Conservation (phyloP, 176 grass and related monocot genomes). For the Miscanthus lutarioriparius region DNA sequence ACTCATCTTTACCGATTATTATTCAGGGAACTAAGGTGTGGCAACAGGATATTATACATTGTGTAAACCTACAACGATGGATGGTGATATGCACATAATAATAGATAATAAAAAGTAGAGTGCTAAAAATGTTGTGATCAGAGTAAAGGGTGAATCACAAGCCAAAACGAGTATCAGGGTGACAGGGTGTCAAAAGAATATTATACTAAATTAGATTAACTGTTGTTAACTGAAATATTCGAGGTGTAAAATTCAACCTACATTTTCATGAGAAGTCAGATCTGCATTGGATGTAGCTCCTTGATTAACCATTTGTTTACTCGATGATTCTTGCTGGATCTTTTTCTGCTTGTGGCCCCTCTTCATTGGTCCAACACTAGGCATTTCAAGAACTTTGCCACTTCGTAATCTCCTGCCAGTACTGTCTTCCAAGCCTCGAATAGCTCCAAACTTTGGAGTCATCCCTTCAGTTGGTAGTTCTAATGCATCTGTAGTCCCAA, state of each 20-base stretch:
- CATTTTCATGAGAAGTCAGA: slow-evolving; percentile 25
- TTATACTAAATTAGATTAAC: slow-evolving; percentile 20
- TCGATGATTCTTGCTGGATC: slow-evolving; percentile 4
- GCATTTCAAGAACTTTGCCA: slow-evolving; percentile 22
- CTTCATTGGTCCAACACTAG: background rate
- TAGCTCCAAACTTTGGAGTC: background rate
- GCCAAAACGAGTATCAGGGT: background rate
- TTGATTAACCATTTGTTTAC: slow-evolving; percentile 10
- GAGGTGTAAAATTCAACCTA: slow-evolving; percentile 22
- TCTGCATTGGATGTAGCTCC: background rate
- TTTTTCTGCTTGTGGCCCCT: background rate
- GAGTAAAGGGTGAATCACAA: background rate
- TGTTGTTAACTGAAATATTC: background rate
- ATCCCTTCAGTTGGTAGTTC: slow-evolving; percentile 2
- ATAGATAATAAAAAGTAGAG: background rate
- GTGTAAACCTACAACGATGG: background rate
- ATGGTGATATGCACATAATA: background rate
- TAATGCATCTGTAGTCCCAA: background rate
- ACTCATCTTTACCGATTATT: background rate
- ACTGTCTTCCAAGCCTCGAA: background rate
- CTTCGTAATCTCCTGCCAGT: slow-evolving; percentile 32
- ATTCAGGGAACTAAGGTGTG: background rate
- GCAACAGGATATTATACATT: background rate
- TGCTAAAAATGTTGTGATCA: background rate
- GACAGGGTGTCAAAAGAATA: background rate